Evolutionary conservation across 805 yeast genomes (phyloP).

Genomic region (Kregervanrija fluxuum): DNA sequence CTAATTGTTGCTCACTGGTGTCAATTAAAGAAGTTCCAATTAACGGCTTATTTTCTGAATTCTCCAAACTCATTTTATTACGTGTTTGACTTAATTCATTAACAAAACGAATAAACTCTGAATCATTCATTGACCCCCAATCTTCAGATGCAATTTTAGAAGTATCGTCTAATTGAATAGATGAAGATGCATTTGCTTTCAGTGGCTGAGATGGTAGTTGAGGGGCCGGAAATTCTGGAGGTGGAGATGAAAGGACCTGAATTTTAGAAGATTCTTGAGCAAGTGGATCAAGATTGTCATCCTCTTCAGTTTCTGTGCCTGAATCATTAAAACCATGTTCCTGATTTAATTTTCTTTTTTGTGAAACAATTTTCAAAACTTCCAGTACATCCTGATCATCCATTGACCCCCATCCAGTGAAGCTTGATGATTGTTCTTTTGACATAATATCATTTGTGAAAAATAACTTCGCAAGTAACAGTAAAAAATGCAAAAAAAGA

Average conservation of each 20-base stretch:
- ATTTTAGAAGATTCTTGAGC: no score
- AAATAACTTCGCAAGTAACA: no score
- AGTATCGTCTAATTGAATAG: no score
- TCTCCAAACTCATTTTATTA: conserved; percentile 21
- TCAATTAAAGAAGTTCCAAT: no score
- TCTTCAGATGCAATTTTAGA: conserved; percentile 8
- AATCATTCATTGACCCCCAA: conserved; percentile 33
- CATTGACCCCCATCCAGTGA: conserved; percentile 2
- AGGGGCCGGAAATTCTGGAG: no score
- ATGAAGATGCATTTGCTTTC: no score
- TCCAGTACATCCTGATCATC: conserved; percentile 1
- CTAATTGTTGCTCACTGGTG: no score
- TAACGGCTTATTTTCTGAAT: not conserved
- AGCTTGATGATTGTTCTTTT: no score
- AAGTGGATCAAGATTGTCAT: not conserved
- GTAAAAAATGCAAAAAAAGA: no score
- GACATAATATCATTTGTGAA: no score
- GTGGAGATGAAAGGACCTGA: no score
- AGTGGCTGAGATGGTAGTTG: no score
- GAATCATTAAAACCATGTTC: not conserved
- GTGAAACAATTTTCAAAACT: not conserved
- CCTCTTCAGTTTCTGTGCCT: conserved; percentile 8
- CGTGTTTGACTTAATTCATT: conserved; percentile 13
- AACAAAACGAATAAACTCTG: conserved; percentile 31
- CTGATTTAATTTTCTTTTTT: not conserved